Evolutionary conservation across 164 flowering plant species (phyloP).

Genomic region (Brasenia schreberi): DNA sequence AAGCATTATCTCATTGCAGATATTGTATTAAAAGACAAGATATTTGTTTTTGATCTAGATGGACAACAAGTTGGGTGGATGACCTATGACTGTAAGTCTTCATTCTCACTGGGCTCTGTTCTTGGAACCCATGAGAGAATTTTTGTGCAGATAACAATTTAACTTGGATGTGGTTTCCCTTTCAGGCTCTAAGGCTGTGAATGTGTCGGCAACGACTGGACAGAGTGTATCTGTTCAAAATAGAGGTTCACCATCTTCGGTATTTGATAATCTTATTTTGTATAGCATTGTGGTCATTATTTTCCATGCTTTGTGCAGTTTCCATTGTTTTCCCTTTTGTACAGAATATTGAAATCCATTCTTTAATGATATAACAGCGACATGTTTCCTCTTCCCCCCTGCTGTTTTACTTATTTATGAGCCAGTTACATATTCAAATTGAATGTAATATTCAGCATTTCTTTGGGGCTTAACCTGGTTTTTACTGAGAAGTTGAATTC

Average conservation of each 20-base stretch:
- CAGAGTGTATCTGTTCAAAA: constrained; percentile 23
- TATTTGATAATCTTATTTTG: neutral
- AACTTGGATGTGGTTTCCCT: neutral
- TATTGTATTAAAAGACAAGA: constrained; percentile 83
- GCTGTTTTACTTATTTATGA: neutral
- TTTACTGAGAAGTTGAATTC: no score
- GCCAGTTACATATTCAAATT: neutral
- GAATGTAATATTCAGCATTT: neutral
- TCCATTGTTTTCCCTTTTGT: neutral
- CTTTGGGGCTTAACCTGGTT: neutral
- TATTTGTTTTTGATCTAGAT: constrained; percentile 77
- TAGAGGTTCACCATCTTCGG: neutral
- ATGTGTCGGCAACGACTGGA: constrained; percentile 40
- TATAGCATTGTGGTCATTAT: neutral
- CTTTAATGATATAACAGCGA: neutral
- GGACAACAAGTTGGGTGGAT: constrained; percentile 86
- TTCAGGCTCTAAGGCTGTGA: constrained; percentile 51
- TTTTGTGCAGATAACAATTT: no score
- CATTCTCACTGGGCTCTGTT: no score
- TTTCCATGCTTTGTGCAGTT: neutral
- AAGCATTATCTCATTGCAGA: constrained; percentile 30
- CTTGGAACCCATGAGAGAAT: no score
- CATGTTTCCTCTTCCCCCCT: neutral
- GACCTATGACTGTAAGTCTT: constrained; percentile 62
- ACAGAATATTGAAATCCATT: neutral